These are phyloP conservation scores for Pseudozyma tsukubaensis DNA, from an alignment of 1,284 basidiomycete species.

Conservation along the genomic window DNA sequence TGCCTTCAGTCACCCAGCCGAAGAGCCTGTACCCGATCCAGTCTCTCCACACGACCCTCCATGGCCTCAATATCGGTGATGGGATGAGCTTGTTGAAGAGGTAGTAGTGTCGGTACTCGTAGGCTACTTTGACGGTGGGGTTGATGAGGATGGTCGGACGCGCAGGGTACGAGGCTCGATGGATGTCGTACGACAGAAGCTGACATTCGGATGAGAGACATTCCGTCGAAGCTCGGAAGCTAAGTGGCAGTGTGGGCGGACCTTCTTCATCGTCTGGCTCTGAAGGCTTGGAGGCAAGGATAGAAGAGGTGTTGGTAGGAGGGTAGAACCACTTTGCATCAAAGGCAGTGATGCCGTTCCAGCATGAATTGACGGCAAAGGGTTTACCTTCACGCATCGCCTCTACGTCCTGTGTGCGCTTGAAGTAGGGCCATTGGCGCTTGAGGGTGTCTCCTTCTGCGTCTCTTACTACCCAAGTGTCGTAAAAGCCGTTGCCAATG, in stretches of 20 bases:
- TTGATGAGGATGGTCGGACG: constrained; percentile 72
- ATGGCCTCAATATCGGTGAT: constrained; percentile 46
- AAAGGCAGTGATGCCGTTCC: constrained; percentile 75
- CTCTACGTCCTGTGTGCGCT: constrained; percentile 69
- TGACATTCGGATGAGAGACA: constrained; percentile 75
- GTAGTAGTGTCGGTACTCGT: constrained; percentile 48
- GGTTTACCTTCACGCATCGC: constrained; percentile 68
- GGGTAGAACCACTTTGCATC: constrained; percentile 70
- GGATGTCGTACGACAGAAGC: constrained; percentile 74
- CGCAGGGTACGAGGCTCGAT: constrained; percentile 71
- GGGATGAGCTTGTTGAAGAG: constrained; percentile 42
- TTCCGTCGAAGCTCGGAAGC: constrained; percentile 71
- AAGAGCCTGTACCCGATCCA: constrained; percentile 41
- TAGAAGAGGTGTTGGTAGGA: constrained; percentile 2
- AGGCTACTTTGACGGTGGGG: constrained; percentile 64
- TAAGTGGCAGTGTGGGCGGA: constrained; percentile 67
- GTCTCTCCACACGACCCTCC: constrained; percentile 58
- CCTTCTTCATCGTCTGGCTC: constrained; percentile 55
- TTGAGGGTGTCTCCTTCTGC: constrained; percentile 67
- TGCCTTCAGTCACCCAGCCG: constrained; percentile 48
- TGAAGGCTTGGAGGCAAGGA: neutral
- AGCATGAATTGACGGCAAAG: constrained; percentile 74
- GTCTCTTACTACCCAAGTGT: constrained; percentile 68
- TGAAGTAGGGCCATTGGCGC: constrained; percentile 74
- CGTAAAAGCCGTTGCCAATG: constrained; percentile 71